These are phyloP conservation scores for Apodospora peruviana DNA, from an alignment of 495 filamentous ascomycete genomes.

Conservation along the genomic window DNA sequence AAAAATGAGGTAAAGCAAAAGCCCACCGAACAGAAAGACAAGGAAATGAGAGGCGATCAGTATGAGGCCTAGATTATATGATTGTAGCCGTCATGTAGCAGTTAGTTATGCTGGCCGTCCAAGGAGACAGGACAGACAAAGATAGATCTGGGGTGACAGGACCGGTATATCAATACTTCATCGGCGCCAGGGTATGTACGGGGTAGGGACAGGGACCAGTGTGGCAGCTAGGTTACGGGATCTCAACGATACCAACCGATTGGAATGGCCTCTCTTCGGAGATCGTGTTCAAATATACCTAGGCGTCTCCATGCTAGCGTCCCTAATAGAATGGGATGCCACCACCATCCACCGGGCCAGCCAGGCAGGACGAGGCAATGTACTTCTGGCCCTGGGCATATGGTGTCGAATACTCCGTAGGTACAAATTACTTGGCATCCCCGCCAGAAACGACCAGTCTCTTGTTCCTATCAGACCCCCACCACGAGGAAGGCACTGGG, in stretches of 20 bases:
- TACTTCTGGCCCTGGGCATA: background rate
- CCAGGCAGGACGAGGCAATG: no score
- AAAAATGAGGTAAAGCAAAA: background rate
- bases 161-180: background rate
- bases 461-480: background rate
- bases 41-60: background rate
- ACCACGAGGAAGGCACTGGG: background rate
- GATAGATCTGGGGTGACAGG: background rate
- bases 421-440: background rate
- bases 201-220: background rate
- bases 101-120: background rate
- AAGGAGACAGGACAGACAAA: background rate
- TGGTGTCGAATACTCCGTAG: background rate
- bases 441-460: background rate
- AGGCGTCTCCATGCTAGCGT: no score
- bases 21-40: background rate
- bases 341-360: background rate
- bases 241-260: background rate
- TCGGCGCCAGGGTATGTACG: background rate
- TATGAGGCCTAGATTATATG: background rate
- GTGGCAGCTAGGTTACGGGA: background rate
- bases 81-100: no score
- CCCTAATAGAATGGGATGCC: no score
- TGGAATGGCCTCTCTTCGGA: background rate
- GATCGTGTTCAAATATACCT: background rate